Evolutionary conservation across 192 early-diverging fungal species (phyloP).

Genomic region (Gigaspora rosea): DNA sequence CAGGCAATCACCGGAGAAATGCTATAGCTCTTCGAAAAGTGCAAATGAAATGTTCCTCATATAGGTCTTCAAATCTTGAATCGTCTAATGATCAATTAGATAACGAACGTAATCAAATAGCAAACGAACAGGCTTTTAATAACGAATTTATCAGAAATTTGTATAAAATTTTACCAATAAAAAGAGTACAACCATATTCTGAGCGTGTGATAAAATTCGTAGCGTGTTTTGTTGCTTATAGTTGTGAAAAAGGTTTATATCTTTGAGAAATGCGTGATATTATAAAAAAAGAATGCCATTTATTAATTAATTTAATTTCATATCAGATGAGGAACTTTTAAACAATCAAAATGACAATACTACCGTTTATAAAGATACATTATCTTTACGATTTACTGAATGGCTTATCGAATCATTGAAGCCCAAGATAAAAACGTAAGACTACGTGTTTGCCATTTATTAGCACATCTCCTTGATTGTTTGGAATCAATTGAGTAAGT

Average conservation of each 20-base stretch:
- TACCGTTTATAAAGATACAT: conserved; percentile 43
- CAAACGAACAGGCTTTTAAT: conserved; percentile 56
- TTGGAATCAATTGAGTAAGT: conserved; percentile 77
- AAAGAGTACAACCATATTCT: too few relatives aligned
- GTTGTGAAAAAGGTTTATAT: too few relatives aligned
- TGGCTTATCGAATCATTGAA: conserved; percentile 65
- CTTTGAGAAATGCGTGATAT: too few relatives aligned
- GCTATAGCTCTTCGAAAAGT: conserved; percentile 75
- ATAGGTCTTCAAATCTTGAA: not conserved
- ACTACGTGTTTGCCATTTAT: conserved; percentile 73
- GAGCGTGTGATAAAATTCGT: too few relatives aligned
- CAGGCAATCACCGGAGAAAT: conserved; percentile 68
- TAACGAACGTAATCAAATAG: too few relatives aligned
- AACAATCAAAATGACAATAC: not conserved
- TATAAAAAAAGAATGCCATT: conserved; percentile 69
- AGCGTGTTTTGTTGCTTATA: too few relatives aligned
- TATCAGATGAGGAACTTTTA: not conserved
- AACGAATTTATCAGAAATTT: conserved; percentile 69
- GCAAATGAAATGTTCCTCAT: conserved; percentile 56
- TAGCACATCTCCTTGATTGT: conserved; percentile 70
- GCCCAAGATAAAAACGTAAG: conserved; percentile 80
- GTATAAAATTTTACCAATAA: too few relatives aligned
- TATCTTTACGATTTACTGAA: conserved; percentile 72
- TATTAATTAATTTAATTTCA: too few relatives aligned
- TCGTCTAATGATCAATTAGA: not conserved